Evolutionary conservation across 2,329 filamentous ascomycete genomes (phyloP), one percentile per base, ranked within the genome.

Genomic region (Aspergillus sp.): DNA sequence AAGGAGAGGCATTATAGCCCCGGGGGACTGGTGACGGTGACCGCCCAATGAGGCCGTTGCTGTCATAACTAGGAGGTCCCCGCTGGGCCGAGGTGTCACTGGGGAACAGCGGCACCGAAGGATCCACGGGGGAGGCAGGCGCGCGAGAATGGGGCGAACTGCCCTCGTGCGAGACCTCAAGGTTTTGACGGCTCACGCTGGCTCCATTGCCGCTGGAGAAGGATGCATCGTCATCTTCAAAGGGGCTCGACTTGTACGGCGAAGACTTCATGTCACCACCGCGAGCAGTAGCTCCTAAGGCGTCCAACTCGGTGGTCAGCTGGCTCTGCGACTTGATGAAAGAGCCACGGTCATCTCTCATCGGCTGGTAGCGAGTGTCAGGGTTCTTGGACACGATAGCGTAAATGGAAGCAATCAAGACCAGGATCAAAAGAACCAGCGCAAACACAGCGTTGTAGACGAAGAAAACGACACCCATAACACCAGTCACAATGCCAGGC

Each of bases 291-390:
- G 87, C 88, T 52, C 88, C 90, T 45, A 96, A 74, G 7, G 90
- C 90, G 65, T 96, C 90, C 40, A 96, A 78, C 69, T 96, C 90
- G 6, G 90, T 95, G 5, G 85, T 80, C 42, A 95, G 74, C 60
- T 91, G 85, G 5, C 87, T 87, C 66, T 93, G 87, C 10, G 90
- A 95, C 75, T 96, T 96, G 82, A 96, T 95, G 72, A 97, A 96
- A 7, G 90, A 96, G 40, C 88, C 89, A 57, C 91, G 85, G 67
- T 97, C 91, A 60, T 97, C 91, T 43, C 86, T 86, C 90, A 97
- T 96, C 58, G 89, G 90, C 68, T 95, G 89, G 70, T 97, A 97
- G 49, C 90, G 85, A 34, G 86, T 88, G 64, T 97, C 91, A 19
- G 91, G 91, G 70, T 96, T 94, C 78, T 94, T 94, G 49, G 88